Evolutionary conservation across 495 filamentous ascomycete genomes (phyloP).

Genomic region (Zalerion maritima): DNA sequence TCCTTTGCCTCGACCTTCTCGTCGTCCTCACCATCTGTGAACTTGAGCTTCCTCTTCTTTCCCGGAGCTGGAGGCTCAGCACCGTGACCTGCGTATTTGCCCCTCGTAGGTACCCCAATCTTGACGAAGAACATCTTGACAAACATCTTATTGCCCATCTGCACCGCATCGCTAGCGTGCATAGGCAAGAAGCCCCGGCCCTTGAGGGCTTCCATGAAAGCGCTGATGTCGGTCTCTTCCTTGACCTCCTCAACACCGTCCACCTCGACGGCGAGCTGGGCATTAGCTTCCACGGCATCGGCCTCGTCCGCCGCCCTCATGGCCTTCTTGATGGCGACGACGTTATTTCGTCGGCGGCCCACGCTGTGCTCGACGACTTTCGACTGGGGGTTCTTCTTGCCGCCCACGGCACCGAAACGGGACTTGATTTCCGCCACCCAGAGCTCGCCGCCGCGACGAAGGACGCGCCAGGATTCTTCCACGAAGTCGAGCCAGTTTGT

Average conservation of each 20-base stretch:
- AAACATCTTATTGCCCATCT: conserved; percentile 94
- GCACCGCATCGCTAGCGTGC: conserved; percentile 40
- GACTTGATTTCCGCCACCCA: conserved; percentile 96
- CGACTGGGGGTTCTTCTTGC: conserved; percentile 33
- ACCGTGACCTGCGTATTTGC: conserved; percentile 43
- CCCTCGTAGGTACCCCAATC: conserved; percentile 47
- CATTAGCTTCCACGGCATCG: conserved; percentile 20
- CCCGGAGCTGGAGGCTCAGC: conserved; percentile 20
- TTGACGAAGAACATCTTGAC: conserved; percentile 91
- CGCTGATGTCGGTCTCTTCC: conserved; percentile 70
- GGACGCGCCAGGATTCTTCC: conserved; percentile 81
- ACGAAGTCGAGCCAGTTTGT: conserved; percentile 95
- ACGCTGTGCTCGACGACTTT: conserved; percentile 55
- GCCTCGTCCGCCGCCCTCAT: conserved; percentile 33
- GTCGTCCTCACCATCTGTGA: conserved; percentile 35
- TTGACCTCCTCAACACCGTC: conserved; percentile 33
- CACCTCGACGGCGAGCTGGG: conserved; percentile 35
- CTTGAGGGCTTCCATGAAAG: conserved; percentile 71
- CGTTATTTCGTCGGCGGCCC: conserved; percentile 32
- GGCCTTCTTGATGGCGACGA: conserved; percentile 29
- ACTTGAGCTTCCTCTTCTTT: conserved; percentile 41
- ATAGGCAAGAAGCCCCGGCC: conserved; percentile 65
- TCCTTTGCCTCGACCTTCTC: conserved; percentile 40
- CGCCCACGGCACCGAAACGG: conserved; percentile 55
- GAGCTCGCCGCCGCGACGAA: conserved; percentile 83